Percentiles rank a stretch among this genome's conserved stretches.
Conservation (phyloP, 2,329 filamentous ascomycete species). For the Tolypocladium album region DNA sequence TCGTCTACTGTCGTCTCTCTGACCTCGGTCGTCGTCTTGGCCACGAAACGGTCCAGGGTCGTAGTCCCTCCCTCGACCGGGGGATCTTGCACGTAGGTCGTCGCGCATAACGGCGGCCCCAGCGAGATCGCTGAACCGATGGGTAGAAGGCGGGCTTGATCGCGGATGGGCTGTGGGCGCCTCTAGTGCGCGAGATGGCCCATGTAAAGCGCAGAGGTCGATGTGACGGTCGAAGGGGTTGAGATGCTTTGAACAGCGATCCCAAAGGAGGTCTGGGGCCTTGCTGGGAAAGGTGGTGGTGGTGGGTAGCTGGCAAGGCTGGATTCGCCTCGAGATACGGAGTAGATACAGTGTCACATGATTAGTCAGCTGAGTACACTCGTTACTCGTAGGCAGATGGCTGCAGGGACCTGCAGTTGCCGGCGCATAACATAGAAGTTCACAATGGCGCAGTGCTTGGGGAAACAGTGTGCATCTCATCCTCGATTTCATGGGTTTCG, state of each 20-base stretch:
- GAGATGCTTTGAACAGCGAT: neutral
- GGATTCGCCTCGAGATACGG: neutral
- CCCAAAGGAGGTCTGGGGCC: neutral
- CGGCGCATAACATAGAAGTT: neutral
- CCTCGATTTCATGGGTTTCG: too few species aligned
- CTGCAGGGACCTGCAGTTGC: neutral
- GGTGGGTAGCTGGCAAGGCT: neutral
- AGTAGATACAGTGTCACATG: neutral
- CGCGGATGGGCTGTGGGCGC: neutral
- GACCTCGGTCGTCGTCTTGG: slow-evolving; percentile 15
- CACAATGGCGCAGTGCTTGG: neutral
- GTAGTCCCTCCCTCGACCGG: slow-evolving; percentile 14
- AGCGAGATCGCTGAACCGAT: slow-evolving; percentile 4
- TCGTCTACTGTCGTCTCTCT: slow-evolving; percentile 30
- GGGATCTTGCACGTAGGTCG: slow-evolving; percentile 22
- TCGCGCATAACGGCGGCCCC: slow-evolving; percentile 30
- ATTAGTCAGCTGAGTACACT: neutral
- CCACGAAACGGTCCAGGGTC: slow-evolving; percentile 5
- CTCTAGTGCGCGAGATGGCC: neutral
- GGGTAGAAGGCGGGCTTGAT: neutral
- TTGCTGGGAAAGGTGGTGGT: neutral
- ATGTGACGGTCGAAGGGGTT: neutral
- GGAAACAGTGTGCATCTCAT: neutral
- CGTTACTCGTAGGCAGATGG: neutral
- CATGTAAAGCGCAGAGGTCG: neutral